phyloP scores from a whole-genome alignment of 805 yeast species.

The Kuraishia molischiana region DNA sequence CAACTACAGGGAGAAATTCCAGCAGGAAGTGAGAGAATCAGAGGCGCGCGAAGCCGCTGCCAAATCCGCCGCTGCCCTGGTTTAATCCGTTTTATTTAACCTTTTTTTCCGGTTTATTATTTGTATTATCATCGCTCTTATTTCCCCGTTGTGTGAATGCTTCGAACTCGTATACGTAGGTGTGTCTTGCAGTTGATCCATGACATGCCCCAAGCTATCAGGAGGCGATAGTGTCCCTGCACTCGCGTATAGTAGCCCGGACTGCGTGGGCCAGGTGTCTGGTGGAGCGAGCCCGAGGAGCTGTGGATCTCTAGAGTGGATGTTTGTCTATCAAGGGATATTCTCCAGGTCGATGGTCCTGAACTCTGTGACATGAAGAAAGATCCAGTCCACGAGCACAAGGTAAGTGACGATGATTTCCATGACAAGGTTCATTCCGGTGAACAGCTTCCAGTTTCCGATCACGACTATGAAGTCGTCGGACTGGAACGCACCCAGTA shows the following conservation, averaged over 20 bases:
- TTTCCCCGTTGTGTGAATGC: too few species aligned
- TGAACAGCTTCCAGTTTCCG: neutral
- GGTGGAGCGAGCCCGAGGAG: conserved; percentile 1
- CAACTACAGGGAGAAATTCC: conserved; percentile 14
- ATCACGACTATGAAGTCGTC: neutral
- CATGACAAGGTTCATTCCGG: neutral
- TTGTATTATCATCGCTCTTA: too few species aligned
- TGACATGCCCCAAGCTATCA: too few species aligned
- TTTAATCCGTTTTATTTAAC: too few species aligned
- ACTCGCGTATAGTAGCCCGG: too few species aligned
- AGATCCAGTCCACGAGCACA: neutral
- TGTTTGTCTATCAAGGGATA: neutral
- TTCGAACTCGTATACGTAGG: too few species aligned
- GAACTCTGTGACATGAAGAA: neutral
- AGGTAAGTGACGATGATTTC: neutral
- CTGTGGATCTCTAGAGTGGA: neutral
- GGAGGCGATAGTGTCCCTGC: too few species aligned
- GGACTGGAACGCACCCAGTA: neutral
- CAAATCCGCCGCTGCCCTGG: too few species aligned
- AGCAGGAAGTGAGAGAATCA: conserved; percentile 11
- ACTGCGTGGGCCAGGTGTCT: conserved; percentile 1
- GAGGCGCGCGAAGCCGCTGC: neutral
- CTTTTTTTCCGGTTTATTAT: too few species aligned
- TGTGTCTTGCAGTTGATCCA: too few species aligned
- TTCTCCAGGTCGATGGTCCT: neutral